phyloP scores from a whole-genome alignment of 306 rosid species.

The Gleditsia sinensis region DNA sequence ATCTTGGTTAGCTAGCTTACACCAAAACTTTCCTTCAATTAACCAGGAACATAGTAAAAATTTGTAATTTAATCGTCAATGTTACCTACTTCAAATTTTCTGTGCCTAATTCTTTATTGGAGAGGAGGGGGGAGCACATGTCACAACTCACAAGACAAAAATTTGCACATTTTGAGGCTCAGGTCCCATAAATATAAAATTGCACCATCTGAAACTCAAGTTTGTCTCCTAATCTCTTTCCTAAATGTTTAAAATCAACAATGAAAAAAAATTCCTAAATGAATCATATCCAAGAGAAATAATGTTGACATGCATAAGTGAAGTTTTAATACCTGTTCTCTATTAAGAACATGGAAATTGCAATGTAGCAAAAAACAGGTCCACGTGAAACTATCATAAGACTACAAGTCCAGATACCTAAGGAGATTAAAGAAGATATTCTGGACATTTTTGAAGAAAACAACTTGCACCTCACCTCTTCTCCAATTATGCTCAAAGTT shows the following conservation, averaged over 20 bases:
- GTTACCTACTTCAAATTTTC: not conserved
- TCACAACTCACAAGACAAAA: not conserved
- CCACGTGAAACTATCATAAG: not conserved
- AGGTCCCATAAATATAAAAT: not conserved
- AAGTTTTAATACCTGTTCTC: not conserved
- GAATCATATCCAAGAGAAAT: not conserved
- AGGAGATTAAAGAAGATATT: not conserved
- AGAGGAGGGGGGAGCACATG: not conserved
- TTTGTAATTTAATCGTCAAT: not conserved
- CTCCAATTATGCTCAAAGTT: too few relatives aligned
- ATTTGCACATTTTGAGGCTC: not conserved
- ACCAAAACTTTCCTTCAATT: not conserved
- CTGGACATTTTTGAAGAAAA: too few relatives aligned
- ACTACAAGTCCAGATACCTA: not conserved
- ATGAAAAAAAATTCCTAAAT: not conserved
- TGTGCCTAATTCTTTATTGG: not conserved
- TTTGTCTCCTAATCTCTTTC: constrained; percentile 3
- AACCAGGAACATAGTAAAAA: constrained; percentile 15
- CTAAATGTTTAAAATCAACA: not conserved
- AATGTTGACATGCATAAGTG: not conserved
- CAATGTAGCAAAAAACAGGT: not conserved
- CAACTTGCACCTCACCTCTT: too few relatives aligned
- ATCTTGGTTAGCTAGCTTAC: constrained; percentile 3
- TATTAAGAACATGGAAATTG: not conserved
- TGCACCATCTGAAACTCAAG: constrained; percentile 3